Evolutionary conservation across 176 grass and related monocot genomes (phyloP).

Genomic region (Carex cristatella): DNA sequence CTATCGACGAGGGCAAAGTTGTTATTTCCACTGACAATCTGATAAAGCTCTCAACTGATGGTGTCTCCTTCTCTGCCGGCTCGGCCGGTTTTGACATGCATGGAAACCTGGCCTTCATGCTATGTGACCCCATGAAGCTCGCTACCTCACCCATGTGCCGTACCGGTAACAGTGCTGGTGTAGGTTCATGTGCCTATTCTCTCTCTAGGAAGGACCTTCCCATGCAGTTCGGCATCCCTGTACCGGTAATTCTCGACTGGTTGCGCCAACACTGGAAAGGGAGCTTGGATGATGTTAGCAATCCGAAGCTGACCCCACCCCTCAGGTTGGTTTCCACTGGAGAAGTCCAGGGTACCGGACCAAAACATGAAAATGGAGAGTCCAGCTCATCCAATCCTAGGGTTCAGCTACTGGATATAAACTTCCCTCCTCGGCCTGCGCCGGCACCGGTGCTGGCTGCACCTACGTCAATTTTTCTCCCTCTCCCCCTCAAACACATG

Average conservation of each 20-base stretch:
- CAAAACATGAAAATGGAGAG: slow-evolving; percentile 34
- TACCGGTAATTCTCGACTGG: slow-evolving; percentile 78
- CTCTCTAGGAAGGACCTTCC: slow-evolving; percentile 58
- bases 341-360: slow-evolving; percentile 32
- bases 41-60: slow-evolving; percentile 83
- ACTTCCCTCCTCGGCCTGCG: slow-evolving; percentile 40
- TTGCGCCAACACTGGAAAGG: slow-evolving; percentile 86
- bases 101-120: slow-evolving; percentile 89
- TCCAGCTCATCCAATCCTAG: slow-evolving; percentile 52
- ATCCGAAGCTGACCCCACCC: slow-evolving; percentile 47
- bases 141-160: slow-evolving; percentile 64
- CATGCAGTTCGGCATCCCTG: slow-evolving; percentile 74
- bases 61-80: slow-evolving; percentile 61
- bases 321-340: slow-evolving; percentile 45
- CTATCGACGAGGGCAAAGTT: slow-evolving; percentile 75
- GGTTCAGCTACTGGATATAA: slow-evolving; percentile 51
- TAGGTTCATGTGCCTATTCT: slow-evolving; percentile 44
- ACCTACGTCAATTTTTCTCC: slow-evolving; percentile 67
- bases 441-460: slow-evolving; percentile 25
- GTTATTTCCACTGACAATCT: slow-evolving; percentile 87
- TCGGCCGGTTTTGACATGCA: slow-evolving; percentile 91
- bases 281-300: slow-evolving; percentile 80
- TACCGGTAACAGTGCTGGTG: slow-evolving; percentile 23
- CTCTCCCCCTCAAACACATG: slow-evolving; percentile 83
- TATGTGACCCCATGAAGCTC: slow-evolving; percentile 95